These are phyloP conservation scores for Tuber brumale DNA, from an alignment of 495 filamentous ascomycete species.

Conservation along the genomic window DNA sequence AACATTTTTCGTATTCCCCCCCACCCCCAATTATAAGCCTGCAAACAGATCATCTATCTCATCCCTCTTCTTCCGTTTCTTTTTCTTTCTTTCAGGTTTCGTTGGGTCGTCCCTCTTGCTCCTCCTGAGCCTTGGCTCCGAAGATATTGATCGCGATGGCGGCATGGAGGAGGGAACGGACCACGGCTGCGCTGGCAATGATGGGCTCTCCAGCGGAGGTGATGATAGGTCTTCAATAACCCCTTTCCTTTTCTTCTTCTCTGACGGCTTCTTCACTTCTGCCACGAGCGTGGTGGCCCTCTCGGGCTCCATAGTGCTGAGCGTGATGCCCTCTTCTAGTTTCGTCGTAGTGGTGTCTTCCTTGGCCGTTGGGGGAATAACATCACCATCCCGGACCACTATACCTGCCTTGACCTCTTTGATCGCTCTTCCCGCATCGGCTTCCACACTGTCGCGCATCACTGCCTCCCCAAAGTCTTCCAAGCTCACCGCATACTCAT, in stretches of 20 bases:
- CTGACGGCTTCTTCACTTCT: slow-evolving; percentile 15
- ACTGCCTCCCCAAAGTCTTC: slow-evolving; percentile 28
- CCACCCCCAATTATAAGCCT: slow-evolving; percentile 45
- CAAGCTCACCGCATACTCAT: not conserved
- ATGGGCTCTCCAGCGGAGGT: not conserved
- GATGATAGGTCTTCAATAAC: not conserved
- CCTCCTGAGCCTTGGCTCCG: slow-evolving; percentile 9
- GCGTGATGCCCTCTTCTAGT: not conserved
- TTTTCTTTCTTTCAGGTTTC: slow-evolving; percentile 47
- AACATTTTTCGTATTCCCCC: not conserved
- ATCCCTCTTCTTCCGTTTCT: slow-evolving; percentile 50
- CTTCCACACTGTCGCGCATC: slow-evolving; percentile 6
- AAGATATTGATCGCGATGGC: slow-evolving; percentile 3
- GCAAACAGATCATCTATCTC: slow-evolving; percentile 60
- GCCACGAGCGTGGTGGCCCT: not conserved
- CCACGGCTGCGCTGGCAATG: not conserved
- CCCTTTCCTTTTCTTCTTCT: slow-evolving; percentile 19
- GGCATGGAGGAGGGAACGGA: not conserved
- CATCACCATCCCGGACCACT: not conserved
- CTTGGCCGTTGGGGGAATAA: not conserved
- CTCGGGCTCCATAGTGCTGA: not conserved
- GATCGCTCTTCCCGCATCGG: not conserved
- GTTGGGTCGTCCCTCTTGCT: slow-evolving; percentile 24
- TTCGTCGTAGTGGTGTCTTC: not conserved
- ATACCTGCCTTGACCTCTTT: slow-evolving; percentile 1